Evolutionary conservation across 306 rosid genomes (phyloP).

Genomic region (Dryas alaskensis): DNA sequence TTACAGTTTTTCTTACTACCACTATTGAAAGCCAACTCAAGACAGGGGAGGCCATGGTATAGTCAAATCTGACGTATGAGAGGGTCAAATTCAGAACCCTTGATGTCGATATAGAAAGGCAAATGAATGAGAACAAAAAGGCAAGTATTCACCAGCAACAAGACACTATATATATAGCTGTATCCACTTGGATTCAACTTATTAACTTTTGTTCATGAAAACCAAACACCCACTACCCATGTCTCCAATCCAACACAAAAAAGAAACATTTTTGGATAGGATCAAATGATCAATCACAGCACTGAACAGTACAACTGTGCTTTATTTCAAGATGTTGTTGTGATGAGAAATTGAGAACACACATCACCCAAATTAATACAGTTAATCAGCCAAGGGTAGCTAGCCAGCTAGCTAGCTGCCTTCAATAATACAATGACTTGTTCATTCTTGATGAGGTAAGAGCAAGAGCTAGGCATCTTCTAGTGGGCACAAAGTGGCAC

Average conservation of each 20-base stretch:
- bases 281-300: constrained; percentile 41
- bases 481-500: constrained; percentile 49
- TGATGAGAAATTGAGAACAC: constrained; percentile 4
- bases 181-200: constrained; percentile 72
- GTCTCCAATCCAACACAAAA: constrained; percentile 40
- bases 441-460: constrained; percentile 30
- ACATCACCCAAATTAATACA: constrained; percentile 34
- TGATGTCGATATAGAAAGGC: constrained; percentile 63
- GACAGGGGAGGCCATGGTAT: background rate
- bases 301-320: constrained; percentile 37
- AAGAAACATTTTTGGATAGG: constrained; percentile 29
- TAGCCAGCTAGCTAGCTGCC: background rate
- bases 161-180: constrained; percentile 44
- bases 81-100: constrained; percentile 46
- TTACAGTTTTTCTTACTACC: no score
- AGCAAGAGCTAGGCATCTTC: constrained; percentile 39
- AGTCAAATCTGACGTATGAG: constrained; percentile 42
- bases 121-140: constrained; percentile 96
- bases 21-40: no score
- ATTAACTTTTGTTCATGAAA: constrained; percentile 62
- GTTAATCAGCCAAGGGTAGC: constrained; percentile 26
- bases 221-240: constrained; percentile 72
- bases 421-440: constrained; percentile 42
- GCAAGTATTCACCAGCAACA: constrained; percentile 47
- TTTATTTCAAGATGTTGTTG: constrained; percentile 28